Evolutionary conservation across 78 protist species (phyloP).

Genomic region (Speleostelium caveatum): DNA sequence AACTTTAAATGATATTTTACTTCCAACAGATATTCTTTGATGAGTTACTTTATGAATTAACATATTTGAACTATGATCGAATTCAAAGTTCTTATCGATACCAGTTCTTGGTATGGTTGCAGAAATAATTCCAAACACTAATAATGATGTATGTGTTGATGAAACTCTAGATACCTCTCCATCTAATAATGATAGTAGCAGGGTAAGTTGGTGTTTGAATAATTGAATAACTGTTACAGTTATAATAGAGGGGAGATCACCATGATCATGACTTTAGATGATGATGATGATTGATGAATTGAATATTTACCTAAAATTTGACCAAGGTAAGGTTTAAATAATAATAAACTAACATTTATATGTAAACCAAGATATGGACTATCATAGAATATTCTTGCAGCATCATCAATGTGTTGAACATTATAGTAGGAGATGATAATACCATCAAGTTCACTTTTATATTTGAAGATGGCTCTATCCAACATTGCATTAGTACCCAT

Average conservation of each 20-base stretch:
- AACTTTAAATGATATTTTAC: slow-evolving; percentile 53
- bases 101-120: slow-evolving; percentile 32
- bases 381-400: slow-evolving; percentile 40
- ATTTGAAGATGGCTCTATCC: slow-evolving; percentile 46
- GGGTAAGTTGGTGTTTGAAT: too few relatives aligned
- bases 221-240: too few relatives aligned
- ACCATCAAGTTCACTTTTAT: slow-evolving; percentile 30
- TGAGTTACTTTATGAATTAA: slow-evolving; percentile 43
- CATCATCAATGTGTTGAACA: slow-evolving; percentile 7
- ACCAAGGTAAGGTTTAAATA: slow-evolving; percentile 42
- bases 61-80: slow-evolving; percentile 65
- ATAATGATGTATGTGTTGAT: slow-evolving; percentile 59
- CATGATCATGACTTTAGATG: neutral
- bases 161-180: slow-evolving; percentile 70
- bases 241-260: neutral
- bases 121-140: slow-evolving; percentile 65
- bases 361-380: slow-evolving; percentile 30
- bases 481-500: slow-evolving; percentile 46
- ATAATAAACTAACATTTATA: slow-evolving; percentile 33
- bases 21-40: slow-evolving; percentile 41
- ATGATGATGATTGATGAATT: neutral
- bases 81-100: slow-evolving; percentile 19
- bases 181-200: too few relatives aligned
- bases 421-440: slow-evolving; percentile 56
- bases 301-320: slow-evolving; percentile 35